Percentiles rank a stretch among this genome's conserved stretches.
These are phyloP conservation scores for Globisporangium recalcitrans DNA, from an alignment of 352 stramenopile species.

Conservation along the genomic window DNA sequence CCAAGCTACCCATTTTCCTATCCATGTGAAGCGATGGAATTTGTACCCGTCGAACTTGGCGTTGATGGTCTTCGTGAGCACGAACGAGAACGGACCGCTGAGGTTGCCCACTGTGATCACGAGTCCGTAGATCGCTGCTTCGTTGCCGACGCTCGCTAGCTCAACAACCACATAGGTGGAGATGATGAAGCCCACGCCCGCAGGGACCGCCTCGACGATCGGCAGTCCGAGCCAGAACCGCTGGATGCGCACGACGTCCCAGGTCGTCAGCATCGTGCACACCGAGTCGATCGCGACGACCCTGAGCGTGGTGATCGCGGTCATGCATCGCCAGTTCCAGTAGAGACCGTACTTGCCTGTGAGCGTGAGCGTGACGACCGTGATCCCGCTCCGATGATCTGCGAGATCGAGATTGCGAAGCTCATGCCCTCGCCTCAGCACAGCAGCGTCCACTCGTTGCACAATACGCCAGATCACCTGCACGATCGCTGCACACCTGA, in stretches of 20 bases:
- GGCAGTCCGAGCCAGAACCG: neutral
- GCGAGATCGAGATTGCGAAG: conserved; percentile 23
- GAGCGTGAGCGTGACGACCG: neutral
- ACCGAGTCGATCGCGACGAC: neutral
- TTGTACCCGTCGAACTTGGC: neutral
- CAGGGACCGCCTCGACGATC: neutral
- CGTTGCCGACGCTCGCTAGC: neutral
- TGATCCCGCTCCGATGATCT: neutral
- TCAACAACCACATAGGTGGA: neutral
- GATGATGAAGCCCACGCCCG: neutral
- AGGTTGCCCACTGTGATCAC: neutral
- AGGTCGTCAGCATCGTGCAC: conserved; percentile 1
- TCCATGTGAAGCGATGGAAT: neutral
- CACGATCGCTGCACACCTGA: no score
- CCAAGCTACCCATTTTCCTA: neutral
- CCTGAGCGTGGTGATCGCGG: neutral
- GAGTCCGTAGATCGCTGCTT: neutral
- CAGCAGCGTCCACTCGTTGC: no score
- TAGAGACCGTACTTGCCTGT: neutral
- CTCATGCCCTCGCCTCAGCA: conserved; percentile 29
- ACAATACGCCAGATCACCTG: no score
- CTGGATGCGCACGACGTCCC: neutral
- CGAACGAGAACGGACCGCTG: neutral
- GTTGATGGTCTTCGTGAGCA: neutral
- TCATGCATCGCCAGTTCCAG: neutral